These are phyloP conservation scores for Astrocystis sublimbata DNA, from an alignment of 495 filamentous ascomycete species.

Conservation along the genomic window DNA sequence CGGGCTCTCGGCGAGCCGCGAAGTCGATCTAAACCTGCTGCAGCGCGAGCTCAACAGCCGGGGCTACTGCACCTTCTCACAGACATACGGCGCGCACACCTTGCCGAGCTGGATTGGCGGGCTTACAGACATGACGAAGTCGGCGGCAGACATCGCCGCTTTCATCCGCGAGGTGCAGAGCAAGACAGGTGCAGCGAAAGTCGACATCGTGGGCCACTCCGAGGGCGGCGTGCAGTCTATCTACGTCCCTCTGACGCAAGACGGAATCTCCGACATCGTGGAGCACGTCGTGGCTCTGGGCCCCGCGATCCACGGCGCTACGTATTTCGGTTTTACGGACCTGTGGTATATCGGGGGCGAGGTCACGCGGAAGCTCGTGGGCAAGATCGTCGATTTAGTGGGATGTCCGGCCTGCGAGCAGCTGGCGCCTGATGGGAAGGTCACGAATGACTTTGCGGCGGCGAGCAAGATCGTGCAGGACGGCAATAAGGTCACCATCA, in stretches of 20 bases:
- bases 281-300: constrained; percentile 52
- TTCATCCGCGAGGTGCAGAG: constrained; percentile 47
- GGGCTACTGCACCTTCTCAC: constrained; percentile 55
- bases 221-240: constrained; percentile 55
- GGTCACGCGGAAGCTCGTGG: constrained; percentile 27
- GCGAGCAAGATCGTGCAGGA: constrained; percentile 46
- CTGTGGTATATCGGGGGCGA: constrained; percentile 47
- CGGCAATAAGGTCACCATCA: constrained; percentile 51
- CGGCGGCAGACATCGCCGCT: constrained; percentile 50
- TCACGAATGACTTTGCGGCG: constrained; percentile 41
- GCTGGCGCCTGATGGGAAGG: constrained; percentile 37
- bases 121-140: constrained; percentile 45
- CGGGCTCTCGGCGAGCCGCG: constrained; percentile 52
- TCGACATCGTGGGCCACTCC: constrained; percentile 57
- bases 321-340: constrained; percentile 49
- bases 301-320: constrained; percentile 53
- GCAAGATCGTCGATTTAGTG: constrained; percentile 37
- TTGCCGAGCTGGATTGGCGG: constrained; percentile 52
- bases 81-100: constrained; percentile 53
- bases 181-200: constrained; percentile 45
- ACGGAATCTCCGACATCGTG: constrained; percentile 42
- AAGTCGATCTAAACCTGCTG: constrained; percentile 55
- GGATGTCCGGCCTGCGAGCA: constrained; percentile 54
- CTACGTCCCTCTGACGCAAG: constrained; percentile 53
- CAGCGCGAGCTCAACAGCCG: constrained; percentile 51